Conservation (phyloP, 2,329 filamentous ascomycete genomes). For the Microdochium nivale region DNA sequence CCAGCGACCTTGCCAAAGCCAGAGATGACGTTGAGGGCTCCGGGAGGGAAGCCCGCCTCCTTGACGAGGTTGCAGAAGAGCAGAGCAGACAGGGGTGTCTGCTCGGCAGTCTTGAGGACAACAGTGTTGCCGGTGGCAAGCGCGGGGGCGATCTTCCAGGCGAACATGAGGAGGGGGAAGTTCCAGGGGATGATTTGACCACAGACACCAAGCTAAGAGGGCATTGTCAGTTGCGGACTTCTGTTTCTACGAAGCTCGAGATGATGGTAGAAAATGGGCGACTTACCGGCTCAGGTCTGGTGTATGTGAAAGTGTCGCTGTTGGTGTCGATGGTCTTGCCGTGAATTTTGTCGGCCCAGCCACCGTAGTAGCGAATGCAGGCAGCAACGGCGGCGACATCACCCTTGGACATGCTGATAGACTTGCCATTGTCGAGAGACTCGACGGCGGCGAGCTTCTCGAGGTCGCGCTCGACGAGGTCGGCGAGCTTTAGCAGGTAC, state of each 20-base stretch:
- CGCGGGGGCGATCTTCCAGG: constrained; percentile 75
- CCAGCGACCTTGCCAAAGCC: constrained; percentile 73
- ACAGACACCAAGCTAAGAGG: constrained; percentile 61
- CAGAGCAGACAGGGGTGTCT: constrained; percentile 64
- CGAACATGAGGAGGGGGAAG: constrained; percentile 73
- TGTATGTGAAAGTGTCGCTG: constrained; percentile 77
- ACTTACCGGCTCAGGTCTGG: constrained; percentile 62
- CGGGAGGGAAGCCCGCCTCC: constrained; percentile 71
- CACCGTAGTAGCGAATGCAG: constrained; percentile 78
- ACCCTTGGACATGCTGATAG: constrained; percentile 64
- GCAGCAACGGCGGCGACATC: constrained; percentile 62
- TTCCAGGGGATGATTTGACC: constrained; percentile 89
- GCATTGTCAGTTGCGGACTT: constrained; percentile 24
- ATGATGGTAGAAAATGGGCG: neutral
- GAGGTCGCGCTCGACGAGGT: constrained; percentile 69
- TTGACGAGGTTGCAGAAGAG: constrained; percentile 57
- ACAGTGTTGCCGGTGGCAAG: constrained; percentile 65
- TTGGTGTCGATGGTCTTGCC: constrained; percentile 79
- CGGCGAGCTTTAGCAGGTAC: constrained; percentile 67
- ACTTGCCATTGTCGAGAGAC: constrained; percentile 83
- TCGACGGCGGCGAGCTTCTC: constrained; percentile 75
- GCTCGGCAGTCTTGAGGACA: constrained; percentile 68
- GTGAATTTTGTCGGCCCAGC: constrained; percentile 86
- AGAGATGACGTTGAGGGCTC: constrained; percentile 69
- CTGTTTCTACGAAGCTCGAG: neutral